Evolutionary conservation across 2,329 filamentous ascomycete genomes (phyloP).

Genomic region (Tolypocladium sp.): DNA sequence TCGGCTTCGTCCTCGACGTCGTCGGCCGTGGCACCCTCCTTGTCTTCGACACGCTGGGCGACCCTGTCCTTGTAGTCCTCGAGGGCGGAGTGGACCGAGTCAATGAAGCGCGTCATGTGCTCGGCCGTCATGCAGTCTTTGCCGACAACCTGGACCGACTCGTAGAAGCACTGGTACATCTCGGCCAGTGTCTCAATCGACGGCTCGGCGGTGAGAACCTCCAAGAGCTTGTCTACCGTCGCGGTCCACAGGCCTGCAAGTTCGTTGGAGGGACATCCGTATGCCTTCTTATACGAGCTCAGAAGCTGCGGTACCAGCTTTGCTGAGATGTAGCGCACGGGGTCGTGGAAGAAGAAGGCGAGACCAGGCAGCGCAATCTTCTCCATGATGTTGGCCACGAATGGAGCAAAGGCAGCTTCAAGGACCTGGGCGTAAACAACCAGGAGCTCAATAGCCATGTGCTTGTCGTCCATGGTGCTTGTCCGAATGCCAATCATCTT

Average conservation of each 20-base stretch:
- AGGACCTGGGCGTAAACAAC: constrained; percentile 95
- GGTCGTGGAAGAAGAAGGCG: constrained; percentile 98
- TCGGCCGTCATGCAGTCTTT: constrained; percentile 68
- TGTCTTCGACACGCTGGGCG: constrained; percentile 72
- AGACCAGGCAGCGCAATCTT: constrained; percentile 90
- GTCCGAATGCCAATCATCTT: constrained; percentile 99
- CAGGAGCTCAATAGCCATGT: constrained; percentile 98
- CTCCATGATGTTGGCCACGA: constrained; percentile 88
- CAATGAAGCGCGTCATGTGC: constrained; percentile 83
- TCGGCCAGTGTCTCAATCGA: constrained; percentile 93
- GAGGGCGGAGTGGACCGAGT: constrained; percentile 73
- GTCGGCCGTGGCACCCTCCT: constrained; percentile 61
- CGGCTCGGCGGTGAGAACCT: constrained; percentile 87
- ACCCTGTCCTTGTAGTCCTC: constrained; percentile 91
- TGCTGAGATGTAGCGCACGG: constrained; percentile 87
- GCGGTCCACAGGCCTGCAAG: constrained; percentile 75
- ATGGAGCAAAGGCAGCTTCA: constrained; percentile 86
- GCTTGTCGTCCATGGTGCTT: constrained; percentile 93
- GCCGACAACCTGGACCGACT: constrained; percentile 89
- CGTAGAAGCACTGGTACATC: constrained; percentile 99
- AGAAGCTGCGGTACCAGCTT: constrained; percentile 90
- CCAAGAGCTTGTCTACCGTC: constrained; percentile 83
- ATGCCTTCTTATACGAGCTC: constrained; percentile 88
- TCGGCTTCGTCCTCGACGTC: constrained; percentile 87
- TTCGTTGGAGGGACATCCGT: constrained; percentile 70